Evolutionary conservation across 2,329 filamentous ascomycete genomes (phyloP), one percentile per base, ranked within the genome.

Genomic region (Penicillium concentricum): DNA sequence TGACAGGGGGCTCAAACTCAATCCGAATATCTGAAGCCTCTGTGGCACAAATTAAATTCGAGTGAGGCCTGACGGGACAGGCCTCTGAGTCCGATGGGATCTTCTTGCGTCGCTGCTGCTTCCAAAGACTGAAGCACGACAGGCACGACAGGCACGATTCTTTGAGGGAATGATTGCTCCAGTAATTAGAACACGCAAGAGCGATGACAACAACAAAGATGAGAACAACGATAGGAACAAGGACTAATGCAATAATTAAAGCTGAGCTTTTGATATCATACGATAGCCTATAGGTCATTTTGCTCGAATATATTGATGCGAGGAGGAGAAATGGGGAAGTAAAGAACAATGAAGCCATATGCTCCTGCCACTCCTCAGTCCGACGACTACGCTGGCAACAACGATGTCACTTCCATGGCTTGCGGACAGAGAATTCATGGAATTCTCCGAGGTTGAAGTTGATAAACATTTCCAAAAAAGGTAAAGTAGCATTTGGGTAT

Each of bases 161-260:
- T 43, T 45, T 56, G 54, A 56, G 43, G 47, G 58, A 61, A 38
- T 58, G 60, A 41, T 54, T 57, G 43, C 61, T 66, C 66, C 73
- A 77, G 61, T 69, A 72, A 38, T 74, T 72, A 8, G 74, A 72
- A 56, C 73, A 76, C 12, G 64, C 66, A 47, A 81, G 61, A 38
- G 74, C 68, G n/a, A 76, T 53, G 51, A 72, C 68, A 37, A 79
- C 65, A 37, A 72, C 63, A 52, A 67, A 66, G 38, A 77, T 71
- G 44, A 80, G 72, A 37, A 81, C 70, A 54, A 75, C 65, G 57
- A 81, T 79, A 39, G 79, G 79, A 53, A 81, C 74, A 45, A 81
- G 66, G 56, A 81, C 71, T 60, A 81, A 69, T 55, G 74, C 74
- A 57, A 78, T 69, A 62, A 80, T 66, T 61, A 78, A 74, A 62